Evolutionary conservation across 208 protist species (phyloP), one percentile per base, ranked within the genome.

Genomic region (Herpetomonas samuelpessoai): DNA sequence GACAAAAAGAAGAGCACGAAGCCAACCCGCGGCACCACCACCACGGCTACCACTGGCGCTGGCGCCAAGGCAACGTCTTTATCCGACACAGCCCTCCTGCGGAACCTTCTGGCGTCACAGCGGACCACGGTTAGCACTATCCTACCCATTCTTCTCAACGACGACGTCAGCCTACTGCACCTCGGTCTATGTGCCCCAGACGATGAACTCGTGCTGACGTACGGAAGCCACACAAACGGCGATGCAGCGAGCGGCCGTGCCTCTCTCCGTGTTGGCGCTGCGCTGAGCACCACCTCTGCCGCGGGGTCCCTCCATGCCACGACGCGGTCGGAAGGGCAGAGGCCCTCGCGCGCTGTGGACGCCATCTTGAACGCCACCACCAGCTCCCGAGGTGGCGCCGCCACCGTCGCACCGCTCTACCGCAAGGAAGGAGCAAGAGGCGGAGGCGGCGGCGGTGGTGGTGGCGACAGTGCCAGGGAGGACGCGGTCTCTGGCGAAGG

Each of bases 141-240:
- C 19, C 49, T 91, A 19, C 77, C 74, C 6, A 71, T 76, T 21
- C 27, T 92, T 28, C 65, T 86, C 22, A 77, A 73, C 52, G 83
- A 84, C 54, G 71, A 92, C 48, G 80, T 92, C 46, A 92, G 86
- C 70, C 56, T 92, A 16, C 61, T 92, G 18, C 86, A 92, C 67
- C 68, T 92, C 38, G 86, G 79, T 6, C 71, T 92, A 3, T 92
- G 86, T 59, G 60, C 79, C 19, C 71, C 76, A 12, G 76, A 87
- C 44, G 86, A 92, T 71, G 79, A 88, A 51, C 76, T 92, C 7
- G 86, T 89, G 4, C 58, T 19, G 39, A 3, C 2, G 45, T 9
- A 6, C 46, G 1, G 30, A 47, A n/a, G 48, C 21, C 46, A n/a
- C 41, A 12, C 16, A 12, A 7, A 35, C 27, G 0, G 41, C 48